These are phyloP conservation scores for Telopea speciosissima DNA, from an alignment of 177 flowering plant genomes.

Conservation along the genomic window DNA sequence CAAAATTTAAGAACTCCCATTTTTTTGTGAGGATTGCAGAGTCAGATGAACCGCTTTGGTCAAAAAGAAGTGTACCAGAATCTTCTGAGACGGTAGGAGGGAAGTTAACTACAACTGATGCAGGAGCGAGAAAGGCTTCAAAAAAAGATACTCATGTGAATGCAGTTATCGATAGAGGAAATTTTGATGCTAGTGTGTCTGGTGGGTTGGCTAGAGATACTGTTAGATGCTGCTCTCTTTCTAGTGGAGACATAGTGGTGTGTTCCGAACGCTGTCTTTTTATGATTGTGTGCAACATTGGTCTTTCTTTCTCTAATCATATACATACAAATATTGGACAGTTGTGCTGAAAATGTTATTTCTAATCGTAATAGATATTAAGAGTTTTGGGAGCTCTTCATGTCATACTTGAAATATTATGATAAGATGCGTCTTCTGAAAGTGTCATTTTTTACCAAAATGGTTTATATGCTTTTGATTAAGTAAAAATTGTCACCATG, in stretches of 20 bases:
- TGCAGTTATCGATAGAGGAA: conserved; percentile 73
- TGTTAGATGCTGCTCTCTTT: conserved; percentile 62
- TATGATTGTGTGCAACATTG: background rate
- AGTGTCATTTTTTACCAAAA: background rate
- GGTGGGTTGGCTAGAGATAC: conserved; percentile 83
- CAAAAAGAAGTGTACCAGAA: conserved; percentile 38
- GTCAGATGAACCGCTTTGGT: conserved; percentile 76
- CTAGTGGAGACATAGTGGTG: conserved; percentile 97
- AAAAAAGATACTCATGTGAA: conserved; percentile 23
- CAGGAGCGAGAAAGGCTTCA: conserved; percentile 16
- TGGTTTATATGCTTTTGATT: background rate
- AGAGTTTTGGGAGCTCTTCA: conserved; percentile 1
- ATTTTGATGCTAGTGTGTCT: conserved; percentile 66
- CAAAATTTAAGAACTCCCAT: conserved; percentile 71
- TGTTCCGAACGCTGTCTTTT: conserved; percentile 21
- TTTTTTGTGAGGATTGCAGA: conserved; percentile 86
- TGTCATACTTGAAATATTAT: too few species aligned
- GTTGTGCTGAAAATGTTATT: background rate
- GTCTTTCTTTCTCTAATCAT: background rate
- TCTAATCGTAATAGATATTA: background rate
- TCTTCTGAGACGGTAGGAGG: conserved; percentile 24
- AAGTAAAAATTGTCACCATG: background rate
- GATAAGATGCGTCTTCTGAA: background rate
- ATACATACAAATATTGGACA: background rate
- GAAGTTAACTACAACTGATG: conserved; percentile 17